Evolutionary conservation across 1,284 basidiomycete genomes (phyloP).

Genomic region (Puccinia triticina): DNA sequence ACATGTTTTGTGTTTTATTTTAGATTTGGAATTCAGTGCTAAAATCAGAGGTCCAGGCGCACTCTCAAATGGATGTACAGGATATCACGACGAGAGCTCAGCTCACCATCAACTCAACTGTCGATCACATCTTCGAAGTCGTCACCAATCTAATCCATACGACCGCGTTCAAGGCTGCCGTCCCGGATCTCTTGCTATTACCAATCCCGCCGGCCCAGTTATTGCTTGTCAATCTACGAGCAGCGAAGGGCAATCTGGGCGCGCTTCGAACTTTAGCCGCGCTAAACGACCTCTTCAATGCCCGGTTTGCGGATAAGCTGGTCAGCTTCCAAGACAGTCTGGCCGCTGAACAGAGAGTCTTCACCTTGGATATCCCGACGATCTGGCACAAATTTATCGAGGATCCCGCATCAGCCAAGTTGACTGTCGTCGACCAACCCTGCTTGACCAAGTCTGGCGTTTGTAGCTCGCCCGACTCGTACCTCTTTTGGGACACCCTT

Average conservation of each 20-base stretch:
- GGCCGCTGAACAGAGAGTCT: slow-evolving; percentile 10
- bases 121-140: slow-evolving; percentile 37
- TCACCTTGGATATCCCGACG: slow-evolving; percentile 41
- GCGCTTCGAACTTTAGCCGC: slow-evolving; percentile 19
- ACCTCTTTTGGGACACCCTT: slow-evolving; percentile 47
- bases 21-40: slow-evolving; percentile 46
- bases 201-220: slow-evolving; percentile 41
- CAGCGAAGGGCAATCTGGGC: slow-evolving; percentile 12
- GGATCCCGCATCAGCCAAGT: neutral
- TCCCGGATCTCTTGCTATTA: slow-evolving; percentile 43
- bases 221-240: slow-evolving; percentile 34
- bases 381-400: slow-evolving; percentile 38
- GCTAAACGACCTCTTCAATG: slow-evolving; percentile 38
- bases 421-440: slow-evolving; percentile 33
- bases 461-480: slow-evolving; percentile 13
- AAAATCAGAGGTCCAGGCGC: slow-evolving; percentile 20
- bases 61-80: slow-evolving; percentile 20
- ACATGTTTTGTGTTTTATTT: neutral
- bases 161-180: slow-evolving; percentile 21
- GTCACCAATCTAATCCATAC: slow-evolving; percentile 28
- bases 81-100: slow-evolving; percentile 14
- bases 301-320: slow-evolving; percentile 22
- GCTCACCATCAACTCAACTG: slow-evolving; percentile 31
- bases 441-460: slow-evolving; percentile 32
- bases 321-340: slow-evolving; percentile 21